Base-by-base conservation (phyloP, 169 alveolate species). In the Eimeria acervulina region DNA sequence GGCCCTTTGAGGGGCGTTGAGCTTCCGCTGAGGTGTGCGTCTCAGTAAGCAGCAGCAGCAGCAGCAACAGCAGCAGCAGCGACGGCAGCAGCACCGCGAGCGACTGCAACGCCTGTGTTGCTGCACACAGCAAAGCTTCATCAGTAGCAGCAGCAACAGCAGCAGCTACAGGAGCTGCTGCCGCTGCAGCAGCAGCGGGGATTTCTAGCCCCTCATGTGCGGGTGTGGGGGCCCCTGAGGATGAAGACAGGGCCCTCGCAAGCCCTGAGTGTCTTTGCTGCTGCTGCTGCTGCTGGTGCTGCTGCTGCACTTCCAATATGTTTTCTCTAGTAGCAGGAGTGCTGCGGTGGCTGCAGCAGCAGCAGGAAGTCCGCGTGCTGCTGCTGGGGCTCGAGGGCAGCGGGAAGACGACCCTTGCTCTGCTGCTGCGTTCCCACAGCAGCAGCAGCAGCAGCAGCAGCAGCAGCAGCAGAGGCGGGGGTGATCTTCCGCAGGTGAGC, bases 381-480 rank as follows among this genome's bases (percentile, higher is more conserved):
- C 94, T 87, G 33, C 47, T 87, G 55, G 94, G 94, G 42, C 61
- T 87, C 17, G 84, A 87, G 47, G 83, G 94, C 61, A 87, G 94
- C 66, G 94, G 94, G 38, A 87, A 87, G 94, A 87, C 94, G n/a
- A 87, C 94, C 19, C 40, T 87, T 1, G 61, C 44, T n/a, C 61
- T 52, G 94, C 94, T 59, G 66, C 94, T 87, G 47, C 1, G 44
- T 42, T 31, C 19, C 80, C 12, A 19, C 44, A n/a, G 80, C 80
- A 68, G 80, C 80, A 68, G 42, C 80, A 63, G 74, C 74, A 63
- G 80, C 80, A 68, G 80, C 80, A 68, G 80, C 80, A 68, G 80
- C 80, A 68, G 80, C 80, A 68, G 80, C 80, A 68, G 80, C 80
- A 68, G 80, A 36, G 15, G 66, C 31, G n/a, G 59, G 7, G 21